Evolutionary conservation across 1,284 basidiomycete genomes (phyloP), one percentile per base, ranked within the genome.

Genomic region (Taiwanofungus camphoratus): DNA sequence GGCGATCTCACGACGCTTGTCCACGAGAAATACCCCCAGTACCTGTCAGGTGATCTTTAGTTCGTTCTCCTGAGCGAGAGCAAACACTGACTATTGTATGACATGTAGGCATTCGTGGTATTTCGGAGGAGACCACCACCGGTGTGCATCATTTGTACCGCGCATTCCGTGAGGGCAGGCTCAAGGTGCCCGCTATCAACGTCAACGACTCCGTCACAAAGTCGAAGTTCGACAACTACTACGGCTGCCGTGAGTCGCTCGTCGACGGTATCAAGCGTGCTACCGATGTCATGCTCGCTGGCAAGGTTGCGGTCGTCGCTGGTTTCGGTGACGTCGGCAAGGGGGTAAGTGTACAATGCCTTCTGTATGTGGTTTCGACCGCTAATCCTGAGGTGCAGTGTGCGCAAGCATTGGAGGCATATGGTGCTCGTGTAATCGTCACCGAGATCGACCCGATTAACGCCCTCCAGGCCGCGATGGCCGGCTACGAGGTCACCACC

Each of bases 401-500:
- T 67, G 95, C 95, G 55, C 93, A 99, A 72, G 94, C 96, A 32
- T 85, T 99, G 61, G 82, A 86, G 51, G 90, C 93, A 27, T 99
- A 99, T 70, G 95, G 95, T 66, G 84, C 92, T 56, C 93, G 96
- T 62, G 96, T 99, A 42, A 63, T 99, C 60, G 70, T 99, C 64
- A 98, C 96, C 54, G 95, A 99, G 71, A 96, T 99, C 64, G 95
- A 99, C 72, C 96, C 95, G 56, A 99, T 99, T 85, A 99, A 99
- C 70, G 95, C 95, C 42, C 87, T 99, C 51, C 95, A 99, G 70
- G 95, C 96, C 58, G 93, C 93, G 50, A 99, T 99, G 96, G 92
- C 92, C 60, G 96, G 95, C 53, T 99, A 95, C 69, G 93, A 99
- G 71, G 95, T 99, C 52, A 87, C 87, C 53, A 94, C 92, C 44